A percentile compares a stretch with the other conserved stretches of the same genome.
These are phyloP conservation scores for Coemansia sp. DNA, from an alignment of 192 early-diverging fungal species.

Conservation along the genomic window DNA sequence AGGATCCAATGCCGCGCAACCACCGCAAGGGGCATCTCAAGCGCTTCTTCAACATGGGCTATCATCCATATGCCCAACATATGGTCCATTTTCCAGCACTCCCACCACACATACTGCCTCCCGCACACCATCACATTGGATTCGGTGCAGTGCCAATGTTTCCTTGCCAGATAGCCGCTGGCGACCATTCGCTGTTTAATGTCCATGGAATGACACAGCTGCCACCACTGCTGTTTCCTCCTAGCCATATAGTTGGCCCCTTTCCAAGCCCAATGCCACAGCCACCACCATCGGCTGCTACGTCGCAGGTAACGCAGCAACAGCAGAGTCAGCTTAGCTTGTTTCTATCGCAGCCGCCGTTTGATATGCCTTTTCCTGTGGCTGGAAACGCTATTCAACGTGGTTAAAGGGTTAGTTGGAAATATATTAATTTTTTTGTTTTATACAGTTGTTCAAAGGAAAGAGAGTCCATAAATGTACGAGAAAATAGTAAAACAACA, in stretches of 20 bases:
- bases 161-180: neutral
- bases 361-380: too few species aligned
- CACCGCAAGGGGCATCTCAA: slow-evolving; percentile 3
- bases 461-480: too few species aligned
- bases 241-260: neutral
- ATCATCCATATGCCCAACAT: neutral
- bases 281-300: neutral
- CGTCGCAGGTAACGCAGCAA: too few species aligned
- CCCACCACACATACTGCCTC: neutral
- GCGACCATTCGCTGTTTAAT: neutral
- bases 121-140: neutral
- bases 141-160: neutral
- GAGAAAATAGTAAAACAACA: too few species aligned
- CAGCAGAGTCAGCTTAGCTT: too few species aligned
- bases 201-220: neutral
- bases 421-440: too few species aligned
- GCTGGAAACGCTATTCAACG: too few species aligned
- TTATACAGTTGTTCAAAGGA: too few species aligned
- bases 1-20: slow-evolving; percentile 10
- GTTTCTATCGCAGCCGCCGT: too few species aligned
- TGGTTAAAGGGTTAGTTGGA: too few species aligned
- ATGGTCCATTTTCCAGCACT: slow-evolving; percentile 2
- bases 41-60: slow-evolving; percentile 1
- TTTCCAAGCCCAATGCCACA: neutral
- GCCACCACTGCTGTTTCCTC: neutral